Evolutionary conservation across 371 early-diverging fungal genomes (phyloP).

Genomic region (Capniomyces stellatus): DNA sequence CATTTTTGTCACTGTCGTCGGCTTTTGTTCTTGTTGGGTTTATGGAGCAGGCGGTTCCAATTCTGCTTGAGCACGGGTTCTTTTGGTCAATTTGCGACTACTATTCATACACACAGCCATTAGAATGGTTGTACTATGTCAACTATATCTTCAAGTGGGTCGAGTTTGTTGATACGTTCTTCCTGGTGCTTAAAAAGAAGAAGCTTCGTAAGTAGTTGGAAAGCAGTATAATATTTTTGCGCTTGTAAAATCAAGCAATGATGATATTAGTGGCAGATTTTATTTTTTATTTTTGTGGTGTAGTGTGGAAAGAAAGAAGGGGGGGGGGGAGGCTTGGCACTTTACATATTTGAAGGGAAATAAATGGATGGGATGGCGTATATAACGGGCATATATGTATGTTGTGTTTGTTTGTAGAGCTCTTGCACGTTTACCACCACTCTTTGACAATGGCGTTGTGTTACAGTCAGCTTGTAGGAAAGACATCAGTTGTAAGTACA

Average conservation of each 20-base stretch:
- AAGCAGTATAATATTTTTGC: no score
- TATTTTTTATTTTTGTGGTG: no score
- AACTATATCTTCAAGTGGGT: constrained; percentile 77
- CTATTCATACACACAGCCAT: constrained; percentile 47
- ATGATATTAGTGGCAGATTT: no score
- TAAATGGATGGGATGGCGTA: no score
- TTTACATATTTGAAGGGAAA: no score
- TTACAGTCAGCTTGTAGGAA: constrained; percentile 61
- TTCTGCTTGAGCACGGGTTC: constrained; percentile 38
- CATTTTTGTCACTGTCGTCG: constrained; percentile 44
- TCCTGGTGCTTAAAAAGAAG: constrained; percentile 55
- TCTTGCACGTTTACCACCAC: constrained; percentile 83
- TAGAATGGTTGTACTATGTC: constrained; percentile 60
- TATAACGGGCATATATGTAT: no score
- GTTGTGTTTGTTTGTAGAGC: constrained; percentile 34
- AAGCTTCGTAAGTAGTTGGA: no score
- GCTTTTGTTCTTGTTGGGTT: constrained; percentile 40
- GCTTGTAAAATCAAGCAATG: no score
- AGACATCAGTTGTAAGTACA: constrained; percentile 65
- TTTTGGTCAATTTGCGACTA: constrained; percentile 47
- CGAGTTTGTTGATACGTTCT: constrained; percentile 58
- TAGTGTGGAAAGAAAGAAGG: no score
- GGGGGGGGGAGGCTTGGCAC: no score
- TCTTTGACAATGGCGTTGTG: constrained; percentile 77
- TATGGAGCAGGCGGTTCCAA: constrained; percentile 50